Evolutionary conservation across 768 basidiomycete genomes (phyloP), one percentile per base, ranked within the genome.

Genomic region (Porpolomopsis calyptriformis): DNA sequence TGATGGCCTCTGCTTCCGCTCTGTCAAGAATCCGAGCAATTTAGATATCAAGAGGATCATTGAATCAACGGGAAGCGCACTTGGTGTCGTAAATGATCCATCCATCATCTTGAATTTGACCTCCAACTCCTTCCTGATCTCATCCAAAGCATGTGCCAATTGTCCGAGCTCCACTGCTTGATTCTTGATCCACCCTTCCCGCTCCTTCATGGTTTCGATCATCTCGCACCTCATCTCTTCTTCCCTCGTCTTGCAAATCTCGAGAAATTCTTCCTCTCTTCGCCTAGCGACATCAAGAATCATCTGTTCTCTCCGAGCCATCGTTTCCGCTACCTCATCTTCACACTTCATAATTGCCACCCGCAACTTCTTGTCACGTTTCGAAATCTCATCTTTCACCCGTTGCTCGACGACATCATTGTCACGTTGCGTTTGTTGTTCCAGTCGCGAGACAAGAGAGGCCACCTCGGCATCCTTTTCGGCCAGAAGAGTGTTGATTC

Each of bases 331-430:
- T 3, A 87, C 78, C 55, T 85, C 82, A 42, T 78, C 77, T 58
- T 87, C 84, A 25, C 83, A 73, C 55, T 77, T 73, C 56, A 72
- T 68, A 18, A 86, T 76, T 29, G 80, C 68, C 16, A 71, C 63
- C 1, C 82, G 73, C 27, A 88, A 64, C 54, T 85, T 85, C 34
- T 80, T 78, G 53, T 87, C 85, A 2, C 85, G 72, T 43, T 68
- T 67, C 14, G 66, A 60, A 8, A 87, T 70, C 0, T 81, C 82
- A 16, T 74, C 73, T 16, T 75, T 76, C 48, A 77, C 65, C 25
- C 70, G 70, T 4, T 52, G 48, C 27, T 78, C 74, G 18, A 72
- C 52, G 24, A 68, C 18, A 19, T 8, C 16, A 26, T 36, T 38
- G 26, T 22, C 64, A 26, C 62, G 57, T 54, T 68, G 60, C n/a